A percentile compares a stretch with the other conserved stretches of the same genome.
These are phyloP conservation scores for Uronychia setigera DNA, from an alignment of 73 alveolate genomes.

Conservation along the genomic window DNA sequence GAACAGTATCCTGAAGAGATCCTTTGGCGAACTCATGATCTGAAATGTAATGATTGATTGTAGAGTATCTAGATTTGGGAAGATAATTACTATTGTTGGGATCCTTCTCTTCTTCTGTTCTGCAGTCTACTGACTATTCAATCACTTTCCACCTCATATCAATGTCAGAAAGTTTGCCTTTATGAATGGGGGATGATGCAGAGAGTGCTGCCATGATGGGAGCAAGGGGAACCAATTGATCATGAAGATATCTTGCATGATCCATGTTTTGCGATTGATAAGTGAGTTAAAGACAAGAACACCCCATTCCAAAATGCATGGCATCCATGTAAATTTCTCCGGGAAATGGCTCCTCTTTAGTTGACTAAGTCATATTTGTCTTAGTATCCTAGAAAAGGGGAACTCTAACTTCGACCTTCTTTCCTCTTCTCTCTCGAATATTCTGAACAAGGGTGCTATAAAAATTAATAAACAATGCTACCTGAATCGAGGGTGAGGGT, in stretches of 20 bases:
- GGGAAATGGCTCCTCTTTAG: slow-evolving; percentile 58
- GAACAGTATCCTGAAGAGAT: slow-evolving; percentile 39
- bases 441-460: slow-evolving; percentile 74
- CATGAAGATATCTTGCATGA: slow-evolving; percentile 81
- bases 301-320: slow-evolving; percentile 89
- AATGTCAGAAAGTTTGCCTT: slow-evolving; percentile 84
- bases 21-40: slow-evolving; percentile 64
- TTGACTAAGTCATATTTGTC: slow-evolving; percentile 66
- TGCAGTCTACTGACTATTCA: slow-evolving; percentile 89
- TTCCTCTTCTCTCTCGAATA: slow-evolving; percentile 87
- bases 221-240: slow-evolving; percentile 69
- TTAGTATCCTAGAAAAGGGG: slow-evolving; percentile 88
- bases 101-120: slow-evolving; percentile 92
- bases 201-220: slow-evolving; percentile 86
- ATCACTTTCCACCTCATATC: slow-evolving; percentile 95
- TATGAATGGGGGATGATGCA: slow-evolving; percentile 77
- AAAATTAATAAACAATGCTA: no score
- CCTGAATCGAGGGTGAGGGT: slow-evolving; percentile 95
- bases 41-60: slow-evolving; percentile 83
- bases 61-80: slow-evolving; percentile 90
- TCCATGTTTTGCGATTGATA: slow-evolving; percentile 56
- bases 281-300: slow-evolving; percentile 79
- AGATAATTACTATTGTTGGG: slow-evolving; percentile 67
- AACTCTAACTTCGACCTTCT: slow-evolving; percentile 85
- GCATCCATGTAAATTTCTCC: slow-evolving; percentile 84